Evolutionary conservation across 305 asterid species (phyloP).

Genomic region (Fraxinus floribunda): DNA sequence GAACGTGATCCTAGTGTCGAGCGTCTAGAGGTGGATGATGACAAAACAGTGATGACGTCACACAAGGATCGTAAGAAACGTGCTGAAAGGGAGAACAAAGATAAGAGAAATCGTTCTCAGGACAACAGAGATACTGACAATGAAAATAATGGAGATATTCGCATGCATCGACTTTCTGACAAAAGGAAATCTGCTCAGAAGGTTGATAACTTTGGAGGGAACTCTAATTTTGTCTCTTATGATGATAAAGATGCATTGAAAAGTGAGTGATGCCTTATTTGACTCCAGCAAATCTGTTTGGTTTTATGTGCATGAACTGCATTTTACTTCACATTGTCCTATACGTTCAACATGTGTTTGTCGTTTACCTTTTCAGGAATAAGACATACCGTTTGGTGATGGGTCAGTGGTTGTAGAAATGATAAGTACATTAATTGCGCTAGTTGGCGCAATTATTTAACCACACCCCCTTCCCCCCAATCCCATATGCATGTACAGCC

Average conservation of each 20-base stretch:
- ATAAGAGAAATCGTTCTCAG: conserved; percentile 67
- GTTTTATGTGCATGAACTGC: not conserved
- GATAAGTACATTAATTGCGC: not conserved
- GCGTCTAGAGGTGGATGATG: conserved; percentile 75
- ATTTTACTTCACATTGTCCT: not conserved
- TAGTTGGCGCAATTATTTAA: not conserved
- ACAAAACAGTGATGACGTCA: conserved; percentile 61
- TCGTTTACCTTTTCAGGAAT: not conserved
- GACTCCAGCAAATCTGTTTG: not conserved
- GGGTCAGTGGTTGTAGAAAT: not conserved
- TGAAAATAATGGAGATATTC: conserved; percentile 66
- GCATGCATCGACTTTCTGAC: conserved; percentile 66
- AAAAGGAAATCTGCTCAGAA: conserved; percentile 69
- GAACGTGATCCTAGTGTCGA: conserved; percentile 78
- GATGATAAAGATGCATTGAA: conserved; percentile 81
- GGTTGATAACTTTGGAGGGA: conserved; percentile 71
- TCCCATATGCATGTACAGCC: not conserved
- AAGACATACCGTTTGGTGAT: not conserved
- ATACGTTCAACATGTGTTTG: not conserved
- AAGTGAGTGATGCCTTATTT: conserved; percentile 56
- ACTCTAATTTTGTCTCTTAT: conserved; percentile 44
- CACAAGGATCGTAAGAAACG: conserved; percentile 86
- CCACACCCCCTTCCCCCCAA: not conserved
- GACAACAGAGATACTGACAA: conserved; percentile 65
- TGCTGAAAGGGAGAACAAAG: conserved; percentile 70